These are phyloP conservation scores for Aspergillus texensis DNA, from an alignment of 2,329 filamentous ascomycete species.

Conservation along the genomic window DNA sequence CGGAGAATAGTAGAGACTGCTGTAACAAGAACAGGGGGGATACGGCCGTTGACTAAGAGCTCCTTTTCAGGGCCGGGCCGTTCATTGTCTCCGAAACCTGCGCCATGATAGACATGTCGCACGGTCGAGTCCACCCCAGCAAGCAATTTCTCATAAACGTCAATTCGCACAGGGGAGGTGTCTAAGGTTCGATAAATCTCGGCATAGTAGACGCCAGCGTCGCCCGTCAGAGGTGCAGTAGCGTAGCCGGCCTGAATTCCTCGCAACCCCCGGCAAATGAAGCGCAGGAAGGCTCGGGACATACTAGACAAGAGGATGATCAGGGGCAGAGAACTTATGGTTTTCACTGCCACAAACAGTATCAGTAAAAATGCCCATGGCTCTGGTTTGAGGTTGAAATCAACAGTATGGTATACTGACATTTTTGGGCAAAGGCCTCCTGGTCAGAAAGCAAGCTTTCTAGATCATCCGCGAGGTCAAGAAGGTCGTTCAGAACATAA, in stretches of 20 bases:
- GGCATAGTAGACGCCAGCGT: constrained; percentile 48
- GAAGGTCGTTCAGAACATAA: constrained; percentile 58
- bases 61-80: constrained; percentile 55
- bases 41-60: constrained; percentile 54
- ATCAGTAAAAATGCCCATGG: background rate
- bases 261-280: constrained; percentile 65
- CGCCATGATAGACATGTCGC: constrained; percentile 56
- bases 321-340: constrained; percentile 43
- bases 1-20: constrained; percentile 53
- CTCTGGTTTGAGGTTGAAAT: background rate
- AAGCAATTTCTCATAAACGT: constrained; percentile 66
- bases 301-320: constrained; percentile 72
- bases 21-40: constrained; percentile 55
- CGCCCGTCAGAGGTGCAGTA: constrained; percentile 41
- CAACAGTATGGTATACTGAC: constrained; percentile 24
- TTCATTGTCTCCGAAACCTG: constrained; percentile 47
- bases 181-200: constrained; percentile 57
- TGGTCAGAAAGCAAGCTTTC: constrained; percentile 35
- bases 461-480: constrained; percentile 46
- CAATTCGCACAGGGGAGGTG: constrained; percentile 60
- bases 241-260: constrained; percentile 54
- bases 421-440: constrained; percentile 40
- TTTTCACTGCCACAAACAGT: constrained; percentile 32
- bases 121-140: constrained; percentile 69
- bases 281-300: constrained; percentile 71